Percentiles rank a stretch among this genome's conserved stretches.
Conservation (phyloP, 805 yeast species). For the Pichia exigua region DNA sequence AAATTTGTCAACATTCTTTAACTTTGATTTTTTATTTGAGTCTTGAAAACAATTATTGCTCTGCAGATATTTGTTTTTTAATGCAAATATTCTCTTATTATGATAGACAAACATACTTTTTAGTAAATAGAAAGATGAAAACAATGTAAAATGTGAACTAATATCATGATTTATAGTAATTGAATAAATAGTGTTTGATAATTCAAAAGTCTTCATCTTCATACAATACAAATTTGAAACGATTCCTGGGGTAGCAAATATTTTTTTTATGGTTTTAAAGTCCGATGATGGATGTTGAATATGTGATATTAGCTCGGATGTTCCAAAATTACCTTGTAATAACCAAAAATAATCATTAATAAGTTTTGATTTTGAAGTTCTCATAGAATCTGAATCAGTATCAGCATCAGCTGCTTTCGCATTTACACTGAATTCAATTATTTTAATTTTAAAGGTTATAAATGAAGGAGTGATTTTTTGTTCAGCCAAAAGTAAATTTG, state of each 20-base stretch:
- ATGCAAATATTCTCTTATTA: not conserved
- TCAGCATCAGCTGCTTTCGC: not conserved
- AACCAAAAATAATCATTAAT: conserved; percentile 12
- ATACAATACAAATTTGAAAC: conserved; percentile 6
- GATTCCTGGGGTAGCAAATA: conserved; percentile 6
- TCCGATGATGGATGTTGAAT: not conserved
- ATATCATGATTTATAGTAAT: conserved; percentile 25
- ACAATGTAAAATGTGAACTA: conserved; percentile 36
- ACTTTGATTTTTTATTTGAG: not conserved
- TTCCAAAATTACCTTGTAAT: not conserved
- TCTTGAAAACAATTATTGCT: not conserved
- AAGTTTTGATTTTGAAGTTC: conserved; percentile 2
- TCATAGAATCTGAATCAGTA: conserved; percentile 2
- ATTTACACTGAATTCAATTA: not conserved
- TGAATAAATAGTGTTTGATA: conserved; percentile 1
- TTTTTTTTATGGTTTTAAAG: not conserved
- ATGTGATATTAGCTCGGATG: not conserved
- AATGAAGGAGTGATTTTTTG: conserved; percentile 6
- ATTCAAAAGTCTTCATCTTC: conserved; percentile 4
- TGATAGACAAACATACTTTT: conserved; percentile 28
- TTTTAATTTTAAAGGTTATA: not conserved
- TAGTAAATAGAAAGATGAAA: conserved; percentile 38
- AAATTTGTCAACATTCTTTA: not conserved
- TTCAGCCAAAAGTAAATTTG: not conserved
- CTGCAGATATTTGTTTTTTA: not conserved